Evolutionary conservation across 2,329 filamentous ascomycete genomes (phyloP), one percentile per base, ranked within the genome.

Genomic region (Botrytis aclada): DNA sequence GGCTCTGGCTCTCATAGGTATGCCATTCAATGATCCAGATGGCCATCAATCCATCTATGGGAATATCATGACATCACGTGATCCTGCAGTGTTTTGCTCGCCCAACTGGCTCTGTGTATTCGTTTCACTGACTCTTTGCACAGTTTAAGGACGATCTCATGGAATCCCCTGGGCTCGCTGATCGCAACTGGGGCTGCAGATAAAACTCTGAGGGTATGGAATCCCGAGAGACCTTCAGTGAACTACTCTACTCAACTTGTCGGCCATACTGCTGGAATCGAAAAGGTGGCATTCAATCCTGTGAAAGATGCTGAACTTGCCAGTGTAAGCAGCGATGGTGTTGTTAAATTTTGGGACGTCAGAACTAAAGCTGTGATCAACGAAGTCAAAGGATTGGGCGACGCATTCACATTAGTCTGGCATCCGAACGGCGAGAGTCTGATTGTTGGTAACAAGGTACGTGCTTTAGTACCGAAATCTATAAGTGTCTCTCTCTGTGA

Each of bases 141-240:
- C 58, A 94, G 91, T 75, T 86, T 97, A 72, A 90, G 93, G 58
- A 91, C 92, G 2, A 90, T 98, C 76, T 91, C 93, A 56, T 98
- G 95, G 95, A 97, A 95, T 76, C 93, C 95, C 0, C 85, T 93
- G 0, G 94, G 95, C 47, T 92, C 89, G 14, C 85, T 96, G 74
- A 90, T 98, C 74, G 95, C 95, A 0, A 97, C 95, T 0, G 94
- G 94, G 4, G 88, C 91, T 9, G 84, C 86, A 37, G 90, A 93
- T 79, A 89, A 88, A 77, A 92, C 88, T 14, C 82, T 95, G 71
- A 89, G 93, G 78, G 90, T 95, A 76, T 95, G 93, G 93, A 95
- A 95, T 77, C 91, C 92, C 1, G 93, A 95, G 77, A 90, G 91
- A 78, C 87, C 90, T 3, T 89, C 92, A 77, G 88, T 92, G 54